Evolutionary conservation across 441 rosid genomes (phyloP).

Genomic region (Corymbia citriodora): DNA sequence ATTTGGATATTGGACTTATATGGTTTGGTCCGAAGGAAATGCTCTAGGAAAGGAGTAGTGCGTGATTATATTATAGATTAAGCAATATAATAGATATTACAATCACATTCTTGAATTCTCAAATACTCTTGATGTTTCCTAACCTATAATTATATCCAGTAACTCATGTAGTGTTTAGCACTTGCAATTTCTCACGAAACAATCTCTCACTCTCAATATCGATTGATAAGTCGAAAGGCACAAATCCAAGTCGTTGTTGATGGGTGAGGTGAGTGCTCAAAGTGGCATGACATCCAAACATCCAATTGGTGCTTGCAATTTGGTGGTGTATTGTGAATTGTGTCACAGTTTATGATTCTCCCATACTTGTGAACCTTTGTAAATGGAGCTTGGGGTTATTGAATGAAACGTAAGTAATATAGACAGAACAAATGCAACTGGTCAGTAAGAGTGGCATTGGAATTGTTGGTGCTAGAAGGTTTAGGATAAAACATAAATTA

Average conservation of each 20-base stretch:
- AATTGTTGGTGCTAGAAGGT: no score
- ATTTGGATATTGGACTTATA: neutral
- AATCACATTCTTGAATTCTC: neutral
- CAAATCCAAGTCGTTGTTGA: neutral
- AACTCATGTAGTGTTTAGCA: neutral
- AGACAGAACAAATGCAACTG: no score
- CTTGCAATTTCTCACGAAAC: neutral
- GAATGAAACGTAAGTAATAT: no score
- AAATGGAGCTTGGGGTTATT: no score
- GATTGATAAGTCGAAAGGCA: neutral
- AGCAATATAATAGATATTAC: fast-evolving
- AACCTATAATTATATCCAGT: neutral
- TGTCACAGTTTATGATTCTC: no score
- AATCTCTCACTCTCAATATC: neutral
- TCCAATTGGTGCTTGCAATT: neutral
- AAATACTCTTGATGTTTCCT: fast-evolving
- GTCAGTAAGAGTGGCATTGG: no score
- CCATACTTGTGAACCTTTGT: no score
- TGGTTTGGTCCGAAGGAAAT: fast-evolving
- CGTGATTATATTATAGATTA: neutral
- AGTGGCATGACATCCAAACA: neutral
- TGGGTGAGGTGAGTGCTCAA: neutral
- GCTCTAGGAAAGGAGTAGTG: neutral
- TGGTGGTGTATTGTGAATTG: neutral
- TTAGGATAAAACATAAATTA: no score